A percentile compares a stretch with the other conserved stretches of the same genome.
phyloP scores from a whole-genome alignment of 2,329 filamentous ascomycete genomes.

The Coniochaeta sp. region DNA sequence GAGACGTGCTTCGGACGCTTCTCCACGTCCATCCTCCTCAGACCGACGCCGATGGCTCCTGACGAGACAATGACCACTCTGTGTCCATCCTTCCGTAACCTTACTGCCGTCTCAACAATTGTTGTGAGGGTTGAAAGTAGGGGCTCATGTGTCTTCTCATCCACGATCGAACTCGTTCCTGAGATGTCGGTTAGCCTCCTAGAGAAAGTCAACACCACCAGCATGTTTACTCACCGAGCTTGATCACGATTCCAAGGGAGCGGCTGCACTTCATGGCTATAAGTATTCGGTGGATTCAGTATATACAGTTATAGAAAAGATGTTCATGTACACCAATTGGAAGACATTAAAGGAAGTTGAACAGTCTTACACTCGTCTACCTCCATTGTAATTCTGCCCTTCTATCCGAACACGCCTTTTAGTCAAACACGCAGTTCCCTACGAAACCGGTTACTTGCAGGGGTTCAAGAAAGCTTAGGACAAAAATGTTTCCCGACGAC shows the following conservation, averaged over 20 bases:
- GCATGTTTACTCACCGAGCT: neutral
- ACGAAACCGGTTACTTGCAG: neutral
- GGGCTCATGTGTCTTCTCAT: conserved; percentile 91
- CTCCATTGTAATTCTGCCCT: neutral
- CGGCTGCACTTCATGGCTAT: conserved; percentile 6
- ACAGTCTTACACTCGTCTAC: neutral
- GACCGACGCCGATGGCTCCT: conserved; percentile 88
- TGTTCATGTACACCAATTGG: neutral
- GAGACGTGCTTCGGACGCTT: conserved; percentile 86
- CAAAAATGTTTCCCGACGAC: neutral
- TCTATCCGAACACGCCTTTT: no score
- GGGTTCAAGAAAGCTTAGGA: no score
- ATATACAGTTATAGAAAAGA: neutral
- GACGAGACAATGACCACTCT: conserved; percentile 95
- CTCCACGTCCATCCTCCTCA: conserved; percentile 82
- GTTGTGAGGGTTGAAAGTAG: conserved; percentile 82
- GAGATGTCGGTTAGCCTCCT: conserved; percentile 5
- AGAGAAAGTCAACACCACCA: neutral
- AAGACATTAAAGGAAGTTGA: conserved; percentile 1
- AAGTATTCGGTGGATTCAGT: neutral
- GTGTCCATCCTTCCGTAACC: conserved; percentile 83
- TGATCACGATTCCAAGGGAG: conserved; percentile 3
- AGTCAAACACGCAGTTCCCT: neutral
- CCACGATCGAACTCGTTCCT: conserved; percentile 99
- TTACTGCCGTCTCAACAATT: conserved; percentile 90